phyloP scores from a whole-genome alignment of 1,139 yeast genomes.

The Diutina rugosa region DNA sequence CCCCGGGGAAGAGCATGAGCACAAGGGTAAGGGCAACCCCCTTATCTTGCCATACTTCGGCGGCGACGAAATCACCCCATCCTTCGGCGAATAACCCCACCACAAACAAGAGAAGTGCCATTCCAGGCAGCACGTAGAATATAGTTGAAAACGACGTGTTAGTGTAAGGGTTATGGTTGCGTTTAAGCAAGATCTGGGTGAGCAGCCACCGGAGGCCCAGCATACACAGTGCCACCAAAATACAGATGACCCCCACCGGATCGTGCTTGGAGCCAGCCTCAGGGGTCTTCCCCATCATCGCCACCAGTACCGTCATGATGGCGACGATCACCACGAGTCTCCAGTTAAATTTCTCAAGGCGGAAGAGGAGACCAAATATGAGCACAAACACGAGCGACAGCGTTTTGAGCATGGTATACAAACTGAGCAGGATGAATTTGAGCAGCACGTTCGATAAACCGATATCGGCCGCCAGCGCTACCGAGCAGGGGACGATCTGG shows the following conservation, averaged over 20 bases:
- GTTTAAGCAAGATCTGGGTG: constrained; percentile 67
- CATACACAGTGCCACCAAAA: constrained; percentile 63
- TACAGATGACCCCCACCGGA: constrained; percentile 55
- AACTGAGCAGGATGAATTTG: constrained; percentile 62
- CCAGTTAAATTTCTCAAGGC: constrained; percentile 60
- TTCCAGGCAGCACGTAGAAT: constrained; percentile 71
- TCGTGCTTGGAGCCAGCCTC: constrained; percentile 8
- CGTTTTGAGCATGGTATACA: constrained; percentile 90
- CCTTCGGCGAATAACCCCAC: constrained; percentile 63
- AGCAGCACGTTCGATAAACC: constrained; percentile 85
- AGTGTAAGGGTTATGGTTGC: constrained; percentile 32
- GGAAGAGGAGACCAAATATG: constrained; percentile 70
- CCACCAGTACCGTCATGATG: constrained; percentile 72
- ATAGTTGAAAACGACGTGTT: constrained; percentile 76
- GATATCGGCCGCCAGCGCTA: constrained; percentile 86
- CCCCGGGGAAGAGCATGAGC: constrained; percentile 66
- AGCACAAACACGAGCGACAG: constrained; percentile 79
- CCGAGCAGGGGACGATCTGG: constrained; percentile 70
- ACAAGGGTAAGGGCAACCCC: constrained; percentile 43
- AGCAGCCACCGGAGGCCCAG: constrained; percentile 93
- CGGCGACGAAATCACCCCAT: constrained; percentile 31
- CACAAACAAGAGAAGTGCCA: constrained; percentile 49
- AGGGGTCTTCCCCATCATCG: constrained; percentile 54
- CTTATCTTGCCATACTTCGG: constrained; percentile 50
- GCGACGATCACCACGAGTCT: constrained; percentile 54